phyloP scores from a whole-genome alignment of 148 eudicot genomes.

The Chenopodium quinoa region DNA sequence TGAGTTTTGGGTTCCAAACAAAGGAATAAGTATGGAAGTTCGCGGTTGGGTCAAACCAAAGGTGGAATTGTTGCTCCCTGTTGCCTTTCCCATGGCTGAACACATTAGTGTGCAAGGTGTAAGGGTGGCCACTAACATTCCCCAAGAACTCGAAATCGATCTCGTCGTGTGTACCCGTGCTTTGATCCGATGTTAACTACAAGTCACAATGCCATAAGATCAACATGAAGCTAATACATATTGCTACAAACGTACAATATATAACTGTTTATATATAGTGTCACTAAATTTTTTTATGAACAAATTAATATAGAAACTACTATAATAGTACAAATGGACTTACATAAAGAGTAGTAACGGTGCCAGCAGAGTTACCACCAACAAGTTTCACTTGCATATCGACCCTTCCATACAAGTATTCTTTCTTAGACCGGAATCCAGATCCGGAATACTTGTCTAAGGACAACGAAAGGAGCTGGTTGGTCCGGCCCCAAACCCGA shows the following conservation, averaged over 20 bases:
- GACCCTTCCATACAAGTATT: slow-evolving; percentile 45
- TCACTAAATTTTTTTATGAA: no score
- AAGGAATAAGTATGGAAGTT: slow-evolving; percentile 39
- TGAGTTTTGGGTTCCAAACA: slow-evolving; percentile 30
- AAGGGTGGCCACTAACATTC: slow-evolving; percentile 40
- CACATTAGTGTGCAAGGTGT: slow-evolving; percentile 47
- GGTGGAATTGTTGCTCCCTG: slow-evolving; percentile 48
- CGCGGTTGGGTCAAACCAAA: slow-evolving; percentile 50
- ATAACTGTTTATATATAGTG: background rate
- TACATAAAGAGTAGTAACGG: slow-evolving; percentile 39
- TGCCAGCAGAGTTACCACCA: slow-evolving; percentile 51
- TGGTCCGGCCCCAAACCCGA: slow-evolving; percentile 21
- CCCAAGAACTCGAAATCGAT: slow-evolving; percentile 49
- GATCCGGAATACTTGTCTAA: slow-evolving; percentile 47
- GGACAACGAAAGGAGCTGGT: slow-evolving; percentile 39
- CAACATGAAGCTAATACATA: background rate
- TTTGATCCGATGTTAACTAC: slow-evolving; percentile 41
- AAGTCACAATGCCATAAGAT: background rate
- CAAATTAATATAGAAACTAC: no score
- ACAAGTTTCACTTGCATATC: slow-evolving; percentile 51
- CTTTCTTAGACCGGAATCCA: slow-evolving; percentile 40
- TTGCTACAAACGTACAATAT: background rate
- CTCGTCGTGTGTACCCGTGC: slow-evolving; percentile 36
- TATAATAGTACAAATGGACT: background rate
- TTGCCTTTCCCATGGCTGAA: slow-evolving; percentile 47